Percentiles rank a stretch among this genome's conserved stretches.
Conservation (phyloP, 1,139 yeast species). For the Scheffersomyces stambukii region DNA sequence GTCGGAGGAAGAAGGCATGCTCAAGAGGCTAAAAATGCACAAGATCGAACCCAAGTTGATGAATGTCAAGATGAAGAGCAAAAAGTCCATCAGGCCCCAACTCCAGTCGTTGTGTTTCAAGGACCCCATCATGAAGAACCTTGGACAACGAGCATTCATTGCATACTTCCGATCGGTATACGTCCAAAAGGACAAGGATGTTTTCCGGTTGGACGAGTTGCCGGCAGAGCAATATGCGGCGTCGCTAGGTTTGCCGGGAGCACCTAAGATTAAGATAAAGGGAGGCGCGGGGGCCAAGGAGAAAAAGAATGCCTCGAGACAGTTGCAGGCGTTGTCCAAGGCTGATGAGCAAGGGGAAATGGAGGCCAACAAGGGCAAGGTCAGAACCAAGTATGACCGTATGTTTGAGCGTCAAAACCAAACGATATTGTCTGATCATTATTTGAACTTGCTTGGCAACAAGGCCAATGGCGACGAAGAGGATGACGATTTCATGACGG, state of each 20-base stretch:
- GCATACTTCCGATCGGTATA: conserved; percentile 83
- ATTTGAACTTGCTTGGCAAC: conserved; percentile 59
- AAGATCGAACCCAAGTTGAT: conserved; percentile 69
- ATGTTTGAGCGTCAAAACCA: conserved; percentile 96
- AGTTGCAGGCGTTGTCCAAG: conserved; percentile 52
- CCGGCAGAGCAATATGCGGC: conserved; percentile 84
- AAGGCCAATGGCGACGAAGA: conserved; percentile 30
- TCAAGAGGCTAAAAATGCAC: conserved; percentile 56
- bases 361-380: conserved; percentile 47
- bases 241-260: conserved; percentile 91
- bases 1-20: conserved; percentile 74
- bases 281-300: conserved; percentile 55
- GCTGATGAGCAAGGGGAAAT: conserved; percentile 67
- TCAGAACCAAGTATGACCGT: conserved; percentile 85
- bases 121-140: conserved; percentile 84
- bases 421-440: conserved; percentile 85
- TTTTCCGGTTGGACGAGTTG: conserved; percentile 70
- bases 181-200: conserved; percentile 82
- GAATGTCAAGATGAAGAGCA: conserved; percentile 72
- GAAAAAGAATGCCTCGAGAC: conserved; percentile 77
- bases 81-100: conserved; percentile 76
- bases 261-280: conserved; percentile 81
- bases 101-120: conserved; percentile 87
- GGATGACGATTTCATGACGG: conserved; percentile 73
- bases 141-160: conserved; percentile 93